A percentile compares a stretch with the other conserved stretches of the same genome.
phyloP scores from a whole-genome alignment of 164 flowering plant species.

The Paratinospora sagittata region DNA sequence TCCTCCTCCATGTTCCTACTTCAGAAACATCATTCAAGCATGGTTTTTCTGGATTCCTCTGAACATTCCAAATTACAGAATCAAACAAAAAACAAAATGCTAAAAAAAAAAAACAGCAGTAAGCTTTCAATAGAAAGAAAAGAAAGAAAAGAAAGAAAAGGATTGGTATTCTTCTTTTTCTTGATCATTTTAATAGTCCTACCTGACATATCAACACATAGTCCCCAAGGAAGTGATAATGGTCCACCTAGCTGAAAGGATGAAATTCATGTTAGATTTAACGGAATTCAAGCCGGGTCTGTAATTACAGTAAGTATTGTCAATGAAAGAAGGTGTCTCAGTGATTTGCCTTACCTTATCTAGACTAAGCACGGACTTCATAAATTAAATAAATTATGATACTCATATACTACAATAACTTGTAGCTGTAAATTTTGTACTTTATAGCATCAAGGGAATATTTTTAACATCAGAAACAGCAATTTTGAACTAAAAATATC shows the following conservation, averaged over 20 bases:
- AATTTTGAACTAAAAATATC: too few relatives aligned
- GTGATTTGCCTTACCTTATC: too few relatives aligned
- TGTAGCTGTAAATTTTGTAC: too few relatives aligned
- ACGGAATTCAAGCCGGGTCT: neutral
- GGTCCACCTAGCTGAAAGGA: constrained; percentile 90
- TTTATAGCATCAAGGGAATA: too few relatives aligned
- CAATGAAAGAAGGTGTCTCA: too few relatives aligned
- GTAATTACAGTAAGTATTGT: too few relatives aligned
- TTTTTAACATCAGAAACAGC: too few relatives aligned
- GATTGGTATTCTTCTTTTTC: neutral
- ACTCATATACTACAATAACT: too few relatives aligned
- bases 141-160: neutral
- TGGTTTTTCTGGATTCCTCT: constrained; percentile 95
- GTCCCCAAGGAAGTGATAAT: constrained; percentile 95
- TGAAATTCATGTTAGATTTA: constrained; percentile 5
- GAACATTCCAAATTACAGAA: constrained; percentile 13
- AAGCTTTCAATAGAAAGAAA: neutral
- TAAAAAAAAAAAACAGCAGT: neutral
- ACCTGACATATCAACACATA: constrained; percentile 97
- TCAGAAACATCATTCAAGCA: constrained; percentile 93
- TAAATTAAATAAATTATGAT: too few relatives aligned
- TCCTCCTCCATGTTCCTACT: constrained; percentile 90
- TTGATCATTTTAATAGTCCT: too few relatives aligned
- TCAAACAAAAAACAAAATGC: neutral
- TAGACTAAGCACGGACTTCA: too few relatives aligned